Evolutionary conservation across 371 early-diverging fungal genomes (phyloP), one percentile per base, ranked within the genome.

Genomic region (Circinella minor): DNA sequence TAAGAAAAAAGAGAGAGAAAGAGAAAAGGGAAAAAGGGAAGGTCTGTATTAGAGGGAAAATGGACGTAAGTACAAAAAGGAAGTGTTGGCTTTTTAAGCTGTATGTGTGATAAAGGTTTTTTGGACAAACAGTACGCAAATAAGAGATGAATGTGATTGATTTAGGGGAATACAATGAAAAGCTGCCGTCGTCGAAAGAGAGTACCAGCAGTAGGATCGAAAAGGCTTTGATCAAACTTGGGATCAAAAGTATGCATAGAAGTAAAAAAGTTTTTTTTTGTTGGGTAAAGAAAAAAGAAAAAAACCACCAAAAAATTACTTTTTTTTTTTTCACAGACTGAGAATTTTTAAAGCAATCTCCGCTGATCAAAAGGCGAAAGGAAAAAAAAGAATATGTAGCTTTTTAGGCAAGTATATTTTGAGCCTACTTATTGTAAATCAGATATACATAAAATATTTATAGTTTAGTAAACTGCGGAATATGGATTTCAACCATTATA

Each of bases 141-240:
- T 27, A 39, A 27, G 39, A 46, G 47, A 46, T 43, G 43, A 18
- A 63, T 63, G 27, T 27, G 27, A 27, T 27, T 27, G 27, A 47
- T 47, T 63, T 39, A 46, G 27, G 46, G 48, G 18, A 48, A 39
- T 20, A 39, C 15, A 39, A 48, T 46, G 51, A 51, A 65, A 48
- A 65, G 46, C 36, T 65, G 65, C 65, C 65, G 65, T 61, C 62
- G 62, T 54, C 63, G 63, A 17, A 27, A 43, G 13, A 65, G 51
- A 14, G 65, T 51, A 36, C 65, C 65, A 54, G 65, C 65, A 65
- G 51, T 65, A 65, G 54, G 65, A 36, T 65, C 65, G 65, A 65
- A 54, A 18, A 6, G 9, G 65, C 36, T 65, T 65, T 65, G 65
- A 65, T 65, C 65, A 65, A 27, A 15, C 18, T 15, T 65, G n/a